Conservation (phyloP, 2,329 filamentous ascomycete genomes). For the Cadophora gregata region DNA sequence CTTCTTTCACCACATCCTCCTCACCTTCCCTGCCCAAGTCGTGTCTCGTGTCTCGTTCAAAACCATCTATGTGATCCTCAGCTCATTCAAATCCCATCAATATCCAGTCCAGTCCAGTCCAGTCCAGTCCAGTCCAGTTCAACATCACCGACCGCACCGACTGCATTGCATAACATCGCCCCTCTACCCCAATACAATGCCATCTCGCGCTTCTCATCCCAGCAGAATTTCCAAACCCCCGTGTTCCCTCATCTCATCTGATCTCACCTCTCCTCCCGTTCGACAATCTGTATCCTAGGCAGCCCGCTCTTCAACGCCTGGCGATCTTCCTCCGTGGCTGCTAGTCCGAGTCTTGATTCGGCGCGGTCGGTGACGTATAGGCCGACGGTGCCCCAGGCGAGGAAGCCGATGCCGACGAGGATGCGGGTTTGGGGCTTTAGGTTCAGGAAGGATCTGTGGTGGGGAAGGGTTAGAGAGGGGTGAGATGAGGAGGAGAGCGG, state of each 20-base stretch:
- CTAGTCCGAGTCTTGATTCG: constrained; percentile 75
- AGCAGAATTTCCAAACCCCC: not conserved
- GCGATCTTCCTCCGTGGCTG: constrained; percentile 64
- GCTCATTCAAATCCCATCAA: too few relatives aligned
- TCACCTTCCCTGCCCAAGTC: too few relatives aligned
- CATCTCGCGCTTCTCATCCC: not conserved
- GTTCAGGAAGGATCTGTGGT: constrained; percentile 62
- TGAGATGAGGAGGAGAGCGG: not conserved
- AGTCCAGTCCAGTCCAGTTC: too few relatives aligned
- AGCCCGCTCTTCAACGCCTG: not conserved
- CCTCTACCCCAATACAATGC: not conserved
- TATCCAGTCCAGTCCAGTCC: too few relatives aligned
- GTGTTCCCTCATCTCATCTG: not conserved
- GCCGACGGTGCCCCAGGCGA: constrained; percentile 77
- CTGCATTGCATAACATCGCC: not conserved
- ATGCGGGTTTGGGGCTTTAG: constrained; percentile 74
- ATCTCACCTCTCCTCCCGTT: constrained; percentile 1
- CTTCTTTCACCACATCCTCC: too few relatives aligned
- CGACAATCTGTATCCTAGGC: constrained; percentile 6
- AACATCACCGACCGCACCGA: too few relatives aligned
- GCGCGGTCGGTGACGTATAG: constrained; percentile 75
- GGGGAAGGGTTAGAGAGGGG: not conserved
- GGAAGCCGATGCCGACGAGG: constrained; percentile 73
- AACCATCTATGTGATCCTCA: too few relatives aligned
- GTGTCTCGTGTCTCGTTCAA: too few relatives aligned